A percentile compares a stretch with the other conserved stretches of the same genome.
Conservation (phyloP, 495 filamentous ascomycete genomes). For the Aspergillus sparsus region DNA sequence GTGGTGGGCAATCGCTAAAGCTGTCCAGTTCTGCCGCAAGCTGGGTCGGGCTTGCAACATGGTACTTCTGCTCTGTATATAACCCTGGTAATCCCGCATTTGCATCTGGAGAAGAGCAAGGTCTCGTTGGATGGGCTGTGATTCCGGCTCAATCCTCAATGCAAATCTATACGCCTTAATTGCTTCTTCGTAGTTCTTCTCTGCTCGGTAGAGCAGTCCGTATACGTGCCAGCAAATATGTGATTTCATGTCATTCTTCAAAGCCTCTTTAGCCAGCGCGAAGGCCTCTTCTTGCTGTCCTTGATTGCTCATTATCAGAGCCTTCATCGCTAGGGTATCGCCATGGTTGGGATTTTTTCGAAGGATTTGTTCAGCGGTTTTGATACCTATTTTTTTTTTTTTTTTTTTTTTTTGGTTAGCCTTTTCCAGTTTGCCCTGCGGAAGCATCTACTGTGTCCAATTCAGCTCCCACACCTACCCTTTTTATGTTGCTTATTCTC, state of each 20-base stretch:
- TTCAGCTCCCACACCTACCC: constrained; percentile 45
- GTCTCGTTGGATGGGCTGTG: constrained; percentile 89
- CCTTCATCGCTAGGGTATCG: constrained; percentile 99
- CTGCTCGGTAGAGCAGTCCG: constrained; percentile 85
- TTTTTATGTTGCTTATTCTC: constrained; percentile 99
- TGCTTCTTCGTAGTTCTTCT: constrained; percentile 97
- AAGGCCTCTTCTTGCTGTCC: constrained; percentile 94
- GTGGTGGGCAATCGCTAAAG: constrained; percentile 88
- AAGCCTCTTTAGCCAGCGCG: constrained; percentile 82
- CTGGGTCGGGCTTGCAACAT: constrained; percentile 83
- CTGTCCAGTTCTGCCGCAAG: constrained; percentile 92
- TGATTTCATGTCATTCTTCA: constrained; percentile 95
- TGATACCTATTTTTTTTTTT: constrained; percentile 61
- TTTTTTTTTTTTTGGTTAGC: constrained; percentile 19
- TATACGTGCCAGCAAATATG: constrained; percentile 99
- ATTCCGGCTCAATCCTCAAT: constrained; percentile 87
- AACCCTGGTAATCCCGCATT: constrained; percentile 94
- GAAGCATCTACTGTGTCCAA: constrained; percentile 13
- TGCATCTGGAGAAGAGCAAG: constrained; percentile 91
- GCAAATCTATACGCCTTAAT: constrained; percentile 99
- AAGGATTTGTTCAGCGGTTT: constrained; percentile 91
- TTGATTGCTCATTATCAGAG: constrained; percentile 88
- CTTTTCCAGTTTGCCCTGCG: constrained; percentile 18
- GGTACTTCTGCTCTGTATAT: constrained; percentile 76
- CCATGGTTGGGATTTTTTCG: constrained; percentile 93